Base-by-base conservation (phyloP, 371 early-diverging fungal species). In the Choanephora cucurbitarum region DNA sequence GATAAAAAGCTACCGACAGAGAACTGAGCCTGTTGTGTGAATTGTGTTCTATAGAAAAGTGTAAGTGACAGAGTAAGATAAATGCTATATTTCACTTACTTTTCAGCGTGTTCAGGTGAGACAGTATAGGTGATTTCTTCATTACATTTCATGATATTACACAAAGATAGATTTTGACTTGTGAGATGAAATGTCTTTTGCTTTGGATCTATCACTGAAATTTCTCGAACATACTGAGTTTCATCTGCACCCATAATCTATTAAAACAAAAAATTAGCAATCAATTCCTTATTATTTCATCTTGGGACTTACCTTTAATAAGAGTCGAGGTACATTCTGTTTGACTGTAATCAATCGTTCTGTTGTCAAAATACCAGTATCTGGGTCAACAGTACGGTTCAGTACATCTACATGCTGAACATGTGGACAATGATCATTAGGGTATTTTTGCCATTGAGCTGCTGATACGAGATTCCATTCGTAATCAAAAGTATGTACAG, bases 401-500 rank as follows among this genome's bases (percentile, higher is more conserved):
- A 97, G 81, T 22, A 92, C 85, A 75, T 97, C 98, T 28, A 95
- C 94, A 58, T 91, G 88, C 40, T 90, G 67, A 47, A 98, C 97
- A 60, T 98, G 98, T 49, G 90, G 83, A 32, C 92, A 87, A 42
- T 87, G 80, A 37, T 91, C 92, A 70, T 98, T 98, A 8, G 98
- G 98, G 75, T 98, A 98, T 77, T 98, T 98, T 68, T 87, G 84
- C 94, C 94, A 98, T 71, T 92, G 89, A 44, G 95, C 98, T 13
- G 88, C 80, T 19, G 96, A 94, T 19, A 96, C 91, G 15, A 89
- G 81, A 18, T 72, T 81, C 94, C 96, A 98, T 57, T 87, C 79
- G 78, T 95, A 89, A 52, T 77, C 61, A 69, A 84, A 85, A 21
- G 76, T 79, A 63, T 90, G 87, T 22, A 81, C 66, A 22, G 83